Base-by-base conservation (phyloP, 2,329 filamentous ascomycete species). In the Dryadomyces quercivorus region DNA sequence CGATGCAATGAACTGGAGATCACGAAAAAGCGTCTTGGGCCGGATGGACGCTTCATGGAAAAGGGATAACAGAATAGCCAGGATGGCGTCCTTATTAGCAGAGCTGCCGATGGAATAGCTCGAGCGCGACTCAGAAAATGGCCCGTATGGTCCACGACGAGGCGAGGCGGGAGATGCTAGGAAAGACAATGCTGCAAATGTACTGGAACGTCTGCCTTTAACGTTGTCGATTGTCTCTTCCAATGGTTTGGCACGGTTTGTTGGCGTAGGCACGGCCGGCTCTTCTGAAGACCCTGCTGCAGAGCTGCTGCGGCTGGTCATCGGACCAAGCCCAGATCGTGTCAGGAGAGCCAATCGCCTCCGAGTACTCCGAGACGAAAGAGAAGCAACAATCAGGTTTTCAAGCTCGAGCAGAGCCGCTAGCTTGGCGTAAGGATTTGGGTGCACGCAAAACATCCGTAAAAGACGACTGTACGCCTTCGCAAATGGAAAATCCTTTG, bases 341-440 rank as follows among this genome's bases (percentile, higher is more conserved):
- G 58, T 61, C 50, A 69, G 67, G 56, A 67, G 72, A 44, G 72
- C 67, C 34, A 69, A 51, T 6, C 65, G 62, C 43, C 65, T 65
- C 15, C 68, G 66, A 15, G 70, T 67, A 5, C 76, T 74, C 4
- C 75, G 75, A 13, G 78, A 77, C 22, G 78, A 81, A 13, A 92
- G 70, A 0, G 86, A 92, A 1, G 87, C 86, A 26, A 87, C 74
- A 55, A 95, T 88, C 48, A 98, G 76, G 45, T 85, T 81, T 63
- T 94, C 84, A 5, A 98, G 75, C 65, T 96, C 89, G 57, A 85
- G 83, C 5, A 97, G 73, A 0, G 88, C 85, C 59, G 85, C 84
- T 13, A 98, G 77, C 68, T 98, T 98, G 21, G 81, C 78, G 61
- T 86, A 86, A 0, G 93, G 93, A 64, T 93, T 95, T 0, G 88